These are phyloP conservation scores for Colletotrichum truncatum DNA, from an alignment of 2,329 filamentous ascomycete genomes.

Conservation along the genomic window DNA sequence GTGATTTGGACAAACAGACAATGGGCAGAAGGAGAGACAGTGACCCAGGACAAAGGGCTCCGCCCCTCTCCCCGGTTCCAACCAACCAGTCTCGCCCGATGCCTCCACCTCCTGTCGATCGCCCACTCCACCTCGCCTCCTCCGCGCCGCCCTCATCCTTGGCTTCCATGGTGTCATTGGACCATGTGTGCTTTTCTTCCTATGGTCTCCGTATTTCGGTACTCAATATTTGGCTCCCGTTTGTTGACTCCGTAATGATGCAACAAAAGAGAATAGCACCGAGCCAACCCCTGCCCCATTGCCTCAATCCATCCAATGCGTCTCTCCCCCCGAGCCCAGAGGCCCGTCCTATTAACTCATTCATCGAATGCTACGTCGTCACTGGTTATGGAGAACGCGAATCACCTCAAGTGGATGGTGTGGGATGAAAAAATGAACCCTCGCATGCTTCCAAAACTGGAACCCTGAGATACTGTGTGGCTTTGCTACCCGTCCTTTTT, in stretches of 20 bases:
- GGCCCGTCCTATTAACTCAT: slow-evolving; percentile 6
- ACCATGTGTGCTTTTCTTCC: background rate
- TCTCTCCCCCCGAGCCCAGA: background rate
- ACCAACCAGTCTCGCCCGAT: background rate
- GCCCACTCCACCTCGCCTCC: slow-evolving; percentile 12
- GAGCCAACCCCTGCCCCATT: background rate
- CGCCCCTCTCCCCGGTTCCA: background rate
- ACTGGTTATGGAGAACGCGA: background rate
- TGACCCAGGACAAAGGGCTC: background rate
- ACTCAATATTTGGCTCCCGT: background rate
- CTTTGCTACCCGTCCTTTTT: background rate
- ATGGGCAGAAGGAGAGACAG: background rate
- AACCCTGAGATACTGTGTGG: background rate
- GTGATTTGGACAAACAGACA: slow-evolving; percentile 1
- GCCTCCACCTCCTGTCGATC: slow-evolving; percentile 30
- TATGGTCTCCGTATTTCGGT: background rate
- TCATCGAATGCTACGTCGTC: no score
- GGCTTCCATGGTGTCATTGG: slow-evolving; percentile 18
- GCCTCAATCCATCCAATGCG: background rate
- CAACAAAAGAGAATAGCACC: background rate
- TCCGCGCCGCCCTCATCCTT: slow-evolving; percentile 3
- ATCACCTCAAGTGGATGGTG: slow-evolving; percentile 9
- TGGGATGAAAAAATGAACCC: background rate
- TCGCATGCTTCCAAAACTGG: no score
- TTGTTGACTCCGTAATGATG: slow-evolving; percentile 14